Base-by-base conservation (phyloP, 2,329 filamentous ascomycete species). In the Pseudogymnoascus sp. region DNA sequence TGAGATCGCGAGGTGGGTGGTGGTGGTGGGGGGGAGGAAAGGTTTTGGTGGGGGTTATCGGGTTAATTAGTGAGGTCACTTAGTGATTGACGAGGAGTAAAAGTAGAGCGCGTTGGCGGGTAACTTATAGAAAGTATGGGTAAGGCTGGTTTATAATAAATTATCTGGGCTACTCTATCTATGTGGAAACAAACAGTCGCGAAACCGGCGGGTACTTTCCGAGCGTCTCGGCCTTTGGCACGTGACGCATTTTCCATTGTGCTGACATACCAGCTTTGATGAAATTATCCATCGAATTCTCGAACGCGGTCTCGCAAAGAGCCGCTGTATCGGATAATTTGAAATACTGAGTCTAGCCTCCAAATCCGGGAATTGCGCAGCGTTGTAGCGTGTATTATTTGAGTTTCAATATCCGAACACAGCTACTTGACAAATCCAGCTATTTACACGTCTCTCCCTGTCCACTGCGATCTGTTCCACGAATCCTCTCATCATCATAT, bases 71-170 rank as follows among this genome's bases (percentile, higher is more conserved):
- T 28, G 44, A 33, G 50, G 28, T 14, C 8, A 33, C 28, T 56
- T 56, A 33, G 18, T 56, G 50, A 56, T 56, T 56, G 50, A 56
- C 50, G 50, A 14, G 50, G 21, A 33, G 28, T 56, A 56, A 33
- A 53, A 10, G 50, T 33, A 56, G n/a, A 4, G 50, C 50, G 50
- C 28, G 50, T 42, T 33, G 28, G 50, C 28, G 50, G 38, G 50
- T 33, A 56, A 56, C 50, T 56, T 56, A 56, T 56, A 33, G 50
- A 56, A 33, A 33, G 50, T 56, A 56, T 56, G 50, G 50, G 50
- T 56, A 56, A 33, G 50, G 50, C 28, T 56, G 50, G 50, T 56
- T 56, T 56, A 56, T 56, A 56, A 56, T 56, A 56, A 56, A 14
- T 33, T 56, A 21, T 56, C 28, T 33, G 50, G 28, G 28, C 16